Conservation (phyloP, 306 rosid species). For the Sophora flavescens region DNA sequence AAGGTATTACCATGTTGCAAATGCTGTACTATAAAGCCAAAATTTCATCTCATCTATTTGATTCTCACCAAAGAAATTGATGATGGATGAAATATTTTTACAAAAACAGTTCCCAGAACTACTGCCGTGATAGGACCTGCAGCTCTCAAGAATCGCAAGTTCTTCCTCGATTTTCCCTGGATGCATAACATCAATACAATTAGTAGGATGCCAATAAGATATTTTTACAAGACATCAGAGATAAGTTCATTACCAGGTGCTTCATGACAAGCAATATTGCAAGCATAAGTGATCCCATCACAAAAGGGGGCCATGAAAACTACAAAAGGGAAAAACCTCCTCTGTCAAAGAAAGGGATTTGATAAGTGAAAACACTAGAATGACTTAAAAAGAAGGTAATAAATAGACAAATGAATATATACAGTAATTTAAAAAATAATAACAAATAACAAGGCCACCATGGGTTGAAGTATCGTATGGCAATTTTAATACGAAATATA, state of each 20-base stretch:
- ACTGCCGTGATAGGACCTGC: conserved; percentile 96
- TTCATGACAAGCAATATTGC: conserved; percentile 83
- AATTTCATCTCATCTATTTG: conserved; percentile 42
- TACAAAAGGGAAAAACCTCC: conserved; percentile 62
- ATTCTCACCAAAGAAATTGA: conserved; percentile 86
- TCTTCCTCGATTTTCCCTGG: conserved; percentile 92
- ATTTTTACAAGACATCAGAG: conserved; percentile 42
- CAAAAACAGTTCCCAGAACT: conserved; percentile 72
- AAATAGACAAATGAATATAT: conserved; percentile 25
- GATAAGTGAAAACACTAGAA: conserved; percentile 35
- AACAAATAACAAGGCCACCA: background rate
- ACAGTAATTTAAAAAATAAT: background rate
- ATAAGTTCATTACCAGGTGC: conserved; percentile 74
- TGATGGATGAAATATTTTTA: conserved; percentile 74
- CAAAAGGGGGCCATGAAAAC: conserved; percentile 96
- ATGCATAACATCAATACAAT: conserved; percentile 46
- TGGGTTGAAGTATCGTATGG: conserved; percentile 7
- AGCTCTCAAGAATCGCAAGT: conserved; percentile 87
- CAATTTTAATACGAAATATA: conserved; percentile 16
- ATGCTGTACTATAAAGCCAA: conserved; percentile 28
- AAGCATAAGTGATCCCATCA: conserved; percentile 88
- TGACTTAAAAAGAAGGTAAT: conserved; percentile 12
- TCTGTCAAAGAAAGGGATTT: conserved; percentile 45
- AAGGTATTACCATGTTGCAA: background rate
- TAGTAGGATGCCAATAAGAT: conserved; percentile 39